Base-by-base conservation (phyloP, 1,284 basidiomycete genomes). In the Microstroma glucosiphilum region DNA sequence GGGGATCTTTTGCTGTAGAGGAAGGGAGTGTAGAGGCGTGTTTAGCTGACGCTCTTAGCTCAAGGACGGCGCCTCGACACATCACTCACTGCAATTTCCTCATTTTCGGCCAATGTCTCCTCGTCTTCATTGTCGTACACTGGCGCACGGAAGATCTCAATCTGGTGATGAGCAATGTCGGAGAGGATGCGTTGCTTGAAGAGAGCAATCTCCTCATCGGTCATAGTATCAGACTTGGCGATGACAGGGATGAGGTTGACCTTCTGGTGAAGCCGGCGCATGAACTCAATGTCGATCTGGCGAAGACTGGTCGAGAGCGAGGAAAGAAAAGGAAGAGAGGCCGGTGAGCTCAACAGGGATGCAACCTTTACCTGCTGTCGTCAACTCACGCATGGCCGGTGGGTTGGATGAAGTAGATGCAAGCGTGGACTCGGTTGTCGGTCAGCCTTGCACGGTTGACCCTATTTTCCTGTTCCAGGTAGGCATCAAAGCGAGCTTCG, bases 241-340 rank as follows among this genome's bases (percentile, higher is more conserved):
- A 78, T 77, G 64, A 78, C 70, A 49, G 76, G 76, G 53, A 78
- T 77, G 41, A 78, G 70, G 63, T 75, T 78, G 68, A 77, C 76
- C 58, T 72, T 75, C 53, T 75, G 69, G 64, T 76, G 70, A 60
- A 78, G 64, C 51, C 75, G 70, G 58, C 73, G 69, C 69, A 78
- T 73, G 66, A 78, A 78, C 65, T 78, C 76, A 54, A 78, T 75
- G 67, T 78, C 76, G 64, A 78, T 76, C 48, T 72, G 75, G 56
- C 71, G 71, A 49, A 78, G 68, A 46, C 69, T 70, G 56, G 9
- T 19, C n/a, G n/a, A 48, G 26, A 30, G 23, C 56, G 59, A 19
- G 26, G 7, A n/a, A 41, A 43, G 40, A 15, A 51, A 15, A 13
- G 57, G 43, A 56, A 13, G 49, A 46, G 30, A 12, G 43, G 17